phyloP scores from a whole-genome alignment of 805 yeast genomes.

The Candida taoyuanica region DNA sequence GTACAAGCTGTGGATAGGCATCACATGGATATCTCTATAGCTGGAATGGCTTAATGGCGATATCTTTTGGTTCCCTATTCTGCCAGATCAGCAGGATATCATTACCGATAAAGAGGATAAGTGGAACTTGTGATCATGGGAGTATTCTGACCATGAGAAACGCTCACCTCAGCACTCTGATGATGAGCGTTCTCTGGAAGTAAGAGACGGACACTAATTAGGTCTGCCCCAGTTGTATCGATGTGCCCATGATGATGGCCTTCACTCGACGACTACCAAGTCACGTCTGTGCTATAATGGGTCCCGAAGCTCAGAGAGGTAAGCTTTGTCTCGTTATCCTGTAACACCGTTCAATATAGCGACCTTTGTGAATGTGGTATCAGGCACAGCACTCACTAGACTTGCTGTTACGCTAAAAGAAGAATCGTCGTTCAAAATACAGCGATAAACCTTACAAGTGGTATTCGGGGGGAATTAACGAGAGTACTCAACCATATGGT shows the following conservation, averaged over 20 bases:
- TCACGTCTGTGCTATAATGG: constrained; percentile 20
- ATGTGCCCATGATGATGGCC: constrained; percentile 54
- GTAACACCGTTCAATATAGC: no score
- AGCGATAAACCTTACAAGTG: constrained; percentile 42
- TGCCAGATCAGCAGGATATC: constrained; percentile 58
- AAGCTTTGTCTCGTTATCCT: constrained; percentile 23
- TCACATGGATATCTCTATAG: constrained; percentile 60
- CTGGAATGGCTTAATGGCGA: constrained; percentile 53
- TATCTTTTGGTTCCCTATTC: constrained; percentile 63
- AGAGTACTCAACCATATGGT: no score
- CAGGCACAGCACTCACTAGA: no score
- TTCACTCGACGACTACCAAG: constrained; percentile 45
- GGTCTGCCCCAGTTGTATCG: constrained; percentile 70
- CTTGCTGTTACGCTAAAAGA: no score
- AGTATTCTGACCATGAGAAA: no score
- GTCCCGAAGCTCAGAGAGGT: constrained; percentile 14
- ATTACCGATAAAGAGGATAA: constrained; percentile 51
- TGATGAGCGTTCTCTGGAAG: constrained; percentile 60
- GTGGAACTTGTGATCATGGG: constrained; percentile 44
- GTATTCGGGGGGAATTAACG: no score
- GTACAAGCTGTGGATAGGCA: constrained; percentile 63
- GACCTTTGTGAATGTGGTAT: constrained; percentile 14
- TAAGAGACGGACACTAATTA: constrained; percentile 66
- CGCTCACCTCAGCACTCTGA: constrained; percentile 40
- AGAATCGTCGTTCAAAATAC: no score